These are phyloP conservation scores for Fusarium luffae DNA, from an alignment of 2,329 filamentous ascomycete species.

Conservation along the genomic window DNA sequence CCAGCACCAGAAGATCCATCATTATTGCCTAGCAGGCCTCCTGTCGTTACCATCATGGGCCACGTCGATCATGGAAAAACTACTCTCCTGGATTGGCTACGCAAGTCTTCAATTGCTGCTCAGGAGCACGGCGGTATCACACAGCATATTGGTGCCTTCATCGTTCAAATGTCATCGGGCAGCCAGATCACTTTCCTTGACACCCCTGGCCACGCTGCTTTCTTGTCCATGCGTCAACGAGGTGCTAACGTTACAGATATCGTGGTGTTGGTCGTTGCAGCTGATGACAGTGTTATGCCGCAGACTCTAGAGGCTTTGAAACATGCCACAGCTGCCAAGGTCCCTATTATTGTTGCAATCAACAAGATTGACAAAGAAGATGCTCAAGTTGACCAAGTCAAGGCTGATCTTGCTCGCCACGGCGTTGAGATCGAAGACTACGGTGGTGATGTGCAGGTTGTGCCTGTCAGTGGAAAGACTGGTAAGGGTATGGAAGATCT, in stretches of 20 bases:
- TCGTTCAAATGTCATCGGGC: constrained; percentile 85
- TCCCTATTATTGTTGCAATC: constrained; percentile 97
- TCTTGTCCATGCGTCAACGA: constrained; percentile 93
- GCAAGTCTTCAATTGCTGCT: constrained; percentile 90
- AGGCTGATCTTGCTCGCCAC: constrained; percentile 83
- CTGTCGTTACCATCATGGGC: constrained; percentile 98
- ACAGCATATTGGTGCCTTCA: constrained; percentile 98
- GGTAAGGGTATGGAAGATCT: constrained; percentile 90
- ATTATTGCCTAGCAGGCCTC: constrained; percentile 78
- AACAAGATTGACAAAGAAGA: constrained; percentile 96
- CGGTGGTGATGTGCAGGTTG: constrained; percentile 92
- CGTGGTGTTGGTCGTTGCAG: constrained; percentile 93
- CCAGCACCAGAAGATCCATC: constrained; percentile 76
- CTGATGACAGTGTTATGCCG: constrained; percentile 96
- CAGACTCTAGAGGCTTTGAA: constrained; percentile 97
- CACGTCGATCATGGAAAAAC: constrained; percentile 99
- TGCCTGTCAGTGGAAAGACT: constrained; percentile 92
- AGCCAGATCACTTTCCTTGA: constrained; percentile 97
- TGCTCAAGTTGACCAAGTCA: constrained; percentile 83
- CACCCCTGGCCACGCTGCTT: constrained; percentile 95
- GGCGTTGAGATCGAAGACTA: constrained; percentile 94
- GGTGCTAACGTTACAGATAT: constrained; percentile 98
- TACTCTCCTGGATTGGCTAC: constrained; percentile 91
- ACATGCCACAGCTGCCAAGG: constrained; percentile 85
- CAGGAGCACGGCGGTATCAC: constrained; percentile 97